A percentile compares a stretch with the other conserved stretches of the same genome.
These are phyloP conservation scores for Daldinia bambusicola DNA, from an alignment of 495 filamentous ascomycete species.

Conservation along the genomic window DNA sequence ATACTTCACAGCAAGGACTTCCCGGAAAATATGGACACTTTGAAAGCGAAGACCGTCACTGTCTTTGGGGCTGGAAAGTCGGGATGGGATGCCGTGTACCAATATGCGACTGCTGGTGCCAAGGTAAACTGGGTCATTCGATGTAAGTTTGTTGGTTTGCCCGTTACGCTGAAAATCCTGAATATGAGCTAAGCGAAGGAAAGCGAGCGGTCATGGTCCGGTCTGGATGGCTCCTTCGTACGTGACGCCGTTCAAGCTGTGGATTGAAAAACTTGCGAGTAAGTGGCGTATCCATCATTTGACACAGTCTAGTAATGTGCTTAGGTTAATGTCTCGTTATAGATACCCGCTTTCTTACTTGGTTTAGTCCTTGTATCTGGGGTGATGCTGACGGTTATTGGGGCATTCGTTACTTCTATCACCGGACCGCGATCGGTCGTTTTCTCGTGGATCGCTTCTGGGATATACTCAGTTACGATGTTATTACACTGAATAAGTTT, in stretches of 20 bases:
- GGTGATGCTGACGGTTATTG: background rate
- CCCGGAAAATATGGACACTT: slow-evolving; percentile 39
- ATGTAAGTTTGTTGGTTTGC: background rate
- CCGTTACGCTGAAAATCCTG: background rate
- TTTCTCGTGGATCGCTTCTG: background rate
- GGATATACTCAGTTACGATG: background rate
- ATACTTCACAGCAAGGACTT: background rate
- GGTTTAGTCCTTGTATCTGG: background rate
- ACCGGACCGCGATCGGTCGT: background rate
- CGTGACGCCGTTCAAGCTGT: background rate
- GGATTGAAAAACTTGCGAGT: background rate
- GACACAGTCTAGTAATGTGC: background rate
- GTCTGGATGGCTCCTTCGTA: background rate
- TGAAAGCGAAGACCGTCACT: slow-evolving; percentile 58
- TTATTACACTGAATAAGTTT: background rate
- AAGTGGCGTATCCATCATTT: background rate
- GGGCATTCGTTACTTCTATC: background rate
- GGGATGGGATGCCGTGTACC: slow-evolving; percentile 79
- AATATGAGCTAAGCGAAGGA: background rate
- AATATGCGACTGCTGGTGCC: slow-evolving; percentile 70
- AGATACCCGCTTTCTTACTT: background rate
- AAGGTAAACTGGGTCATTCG: slow-evolving; percentile 80
- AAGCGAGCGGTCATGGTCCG: background rate
- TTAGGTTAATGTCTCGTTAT: background rate
- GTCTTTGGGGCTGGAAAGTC: slow-evolving; percentile 81